Percentiles rank a stretch among this genome's conserved stretches.
Conservation (phyloP, 352 stramenopile genomes). For the Pythium brachiatum region DNA sequence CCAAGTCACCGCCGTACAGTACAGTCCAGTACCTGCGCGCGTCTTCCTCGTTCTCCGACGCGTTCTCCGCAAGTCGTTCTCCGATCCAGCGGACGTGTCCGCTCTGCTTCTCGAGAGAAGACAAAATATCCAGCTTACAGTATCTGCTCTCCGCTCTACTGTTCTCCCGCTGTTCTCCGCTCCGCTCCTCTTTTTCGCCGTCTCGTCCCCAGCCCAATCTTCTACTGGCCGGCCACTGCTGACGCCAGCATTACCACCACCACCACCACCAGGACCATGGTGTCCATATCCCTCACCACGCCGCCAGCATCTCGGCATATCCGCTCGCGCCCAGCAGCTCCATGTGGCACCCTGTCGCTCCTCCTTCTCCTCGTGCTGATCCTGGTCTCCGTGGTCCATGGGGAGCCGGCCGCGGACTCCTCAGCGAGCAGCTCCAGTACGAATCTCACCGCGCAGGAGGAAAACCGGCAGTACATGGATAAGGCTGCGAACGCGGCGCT, state of each 20-base stretch:
- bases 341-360: background rate
- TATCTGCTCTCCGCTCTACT: background rate
- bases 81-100: background rate
- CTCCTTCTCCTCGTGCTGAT: background rate
- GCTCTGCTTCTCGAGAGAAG: too few relatives aligned
- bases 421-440: background rate
- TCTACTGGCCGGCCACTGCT: background rate
- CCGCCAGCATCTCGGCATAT: background rate
- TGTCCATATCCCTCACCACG: background rate
- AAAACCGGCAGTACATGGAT: conserved; percentile 22
- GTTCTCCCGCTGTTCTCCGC: background rate
- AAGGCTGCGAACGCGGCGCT: conserved; percentile 19
- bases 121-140: background rate
- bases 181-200: background rate
- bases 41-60: background rate
- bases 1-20: background rate
- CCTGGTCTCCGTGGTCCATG: background rate
- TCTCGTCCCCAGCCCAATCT: too few relatives aligned
- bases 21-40: background rate
- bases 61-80: background rate
- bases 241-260: background rate
- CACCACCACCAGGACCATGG: background rate
- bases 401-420: background rate
- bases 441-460: background rate
- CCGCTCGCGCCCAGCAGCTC: background rate